phyloP scores from a whole-genome alignment of 2,329 filamentous ascomycete genomes.

The Cryoendolithus antarcticus region DNA sequence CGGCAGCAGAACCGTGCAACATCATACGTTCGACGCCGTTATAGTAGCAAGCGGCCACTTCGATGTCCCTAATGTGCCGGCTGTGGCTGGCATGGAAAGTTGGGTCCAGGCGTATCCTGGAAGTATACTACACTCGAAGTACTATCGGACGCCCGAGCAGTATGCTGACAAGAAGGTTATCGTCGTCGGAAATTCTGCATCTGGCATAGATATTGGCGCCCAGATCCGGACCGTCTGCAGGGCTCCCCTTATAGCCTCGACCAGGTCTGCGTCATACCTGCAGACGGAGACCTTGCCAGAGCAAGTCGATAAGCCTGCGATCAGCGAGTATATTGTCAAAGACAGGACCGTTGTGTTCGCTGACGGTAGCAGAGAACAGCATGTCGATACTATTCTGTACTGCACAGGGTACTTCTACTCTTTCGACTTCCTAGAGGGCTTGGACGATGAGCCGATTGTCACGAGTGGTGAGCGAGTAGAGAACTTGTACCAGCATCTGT shows the following conservation, averaged over 20 bases:
- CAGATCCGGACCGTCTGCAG: constrained; percentile 56
- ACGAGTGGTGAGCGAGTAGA: constrained; percentile 58
- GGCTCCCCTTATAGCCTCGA: constrained; percentile 51
- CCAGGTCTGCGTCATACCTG: constrained; percentile 39
- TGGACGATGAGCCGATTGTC: constrained; percentile 43
- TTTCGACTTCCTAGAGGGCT: constrained; percentile 54
- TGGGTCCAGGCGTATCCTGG: constrained; percentile 29
- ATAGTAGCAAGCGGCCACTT: constrained; percentile 39
- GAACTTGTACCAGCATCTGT: constrained; percentile 66
- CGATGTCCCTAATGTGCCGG: constrained; percentile 33
- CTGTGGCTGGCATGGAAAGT: constrained; percentile 27
- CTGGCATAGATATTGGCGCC: constrained; percentile 67
- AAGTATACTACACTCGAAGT: constrained; percentile 50
- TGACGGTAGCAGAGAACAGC: constrained; percentile 50
- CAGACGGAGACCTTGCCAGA: constrained; percentile 28
- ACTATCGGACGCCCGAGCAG: constrained; percentile 54
- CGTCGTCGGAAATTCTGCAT: constrained; percentile 73
- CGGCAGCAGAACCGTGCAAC: too few relatives aligned
- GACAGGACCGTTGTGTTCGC: constrained; percentile 53
- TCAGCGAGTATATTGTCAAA: constrained; percentile 41
- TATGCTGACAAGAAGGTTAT: constrained; percentile 61
- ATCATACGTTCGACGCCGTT: constrained; percentile 40
- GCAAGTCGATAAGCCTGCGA: constrained; percentile 47
- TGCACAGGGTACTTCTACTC: constrained; percentile 85
- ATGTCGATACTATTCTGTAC: constrained; percentile 69